Percentiles rank a stretch among this genome's conserved stretches.
Evolutionary conservation across 805 yeast species (phyloP).

Genomic region (Candida peoriensis): DNA sequence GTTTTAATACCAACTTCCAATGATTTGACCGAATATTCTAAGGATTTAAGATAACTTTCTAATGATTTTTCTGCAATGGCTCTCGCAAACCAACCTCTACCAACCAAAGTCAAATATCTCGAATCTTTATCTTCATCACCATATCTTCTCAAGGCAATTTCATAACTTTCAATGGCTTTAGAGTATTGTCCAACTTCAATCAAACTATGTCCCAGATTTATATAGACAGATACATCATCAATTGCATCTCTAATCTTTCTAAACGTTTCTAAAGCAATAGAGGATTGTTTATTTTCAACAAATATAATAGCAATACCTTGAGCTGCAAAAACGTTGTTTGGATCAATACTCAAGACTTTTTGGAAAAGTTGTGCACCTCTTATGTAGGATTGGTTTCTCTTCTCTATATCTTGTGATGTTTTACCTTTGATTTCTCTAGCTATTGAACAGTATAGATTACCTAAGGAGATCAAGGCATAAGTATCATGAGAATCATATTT

Average conservation of each 20-base stretch:
- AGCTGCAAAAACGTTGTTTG: slow-evolving; percentile 89
- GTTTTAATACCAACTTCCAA: slow-evolving; percentile 28
- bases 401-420: slow-evolving; percentile 45
- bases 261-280: slow-evolving; percentile 78
- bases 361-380: slow-evolving; percentile 91
- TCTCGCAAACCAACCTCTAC: slow-evolving; percentile 84
- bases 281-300: slow-evolving; percentile 75
- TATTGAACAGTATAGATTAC: slow-evolving; percentile 76
- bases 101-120: slow-evolving; percentile 64
- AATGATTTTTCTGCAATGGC: slow-evolving; percentile 64
- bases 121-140: slow-evolving; percentile 57
- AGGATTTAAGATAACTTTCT: slow-evolving; percentile 53
- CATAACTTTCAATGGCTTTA: slow-evolving; percentile 86
- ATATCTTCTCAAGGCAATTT: slow-evolving; percentile 66
- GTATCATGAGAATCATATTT: slow-evolving; percentile 82
- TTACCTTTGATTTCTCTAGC: slow-evolving; percentile 67
- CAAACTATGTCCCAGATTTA: slow-evolving; percentile 85
- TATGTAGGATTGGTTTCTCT: slow-evolving; percentile 66
- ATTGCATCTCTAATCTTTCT: slow-evolving; percentile 87
- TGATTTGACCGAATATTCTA: slow-evolving; percentile 60
- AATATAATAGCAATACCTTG: slow-evolving; percentile 94
- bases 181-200: slow-evolving; percentile 76
- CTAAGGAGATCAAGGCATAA: slow-evolving; percentile 85
- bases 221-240: slow-evolving; percentile 74
- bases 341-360: slow-evolving; percentile 81